These are phyloP conservation scores for Phylloporus rhodoxanthus DNA, from an alignment of 768 basidiomycete genomes.

Conservation along the genomic window DNA sequence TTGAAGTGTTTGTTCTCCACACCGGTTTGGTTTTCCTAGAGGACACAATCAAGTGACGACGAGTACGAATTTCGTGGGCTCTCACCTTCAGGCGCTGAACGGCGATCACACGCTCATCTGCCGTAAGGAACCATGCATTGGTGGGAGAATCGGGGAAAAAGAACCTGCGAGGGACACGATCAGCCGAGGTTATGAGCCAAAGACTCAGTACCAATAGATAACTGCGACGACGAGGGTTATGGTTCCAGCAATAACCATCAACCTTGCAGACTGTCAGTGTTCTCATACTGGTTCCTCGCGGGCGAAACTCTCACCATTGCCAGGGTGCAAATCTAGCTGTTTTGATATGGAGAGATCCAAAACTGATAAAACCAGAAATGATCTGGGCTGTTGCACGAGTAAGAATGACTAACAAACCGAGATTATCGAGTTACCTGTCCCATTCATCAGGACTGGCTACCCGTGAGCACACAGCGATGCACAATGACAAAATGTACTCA, in stretches of 20 bases:
- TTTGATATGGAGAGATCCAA: slow-evolving; percentile 58
- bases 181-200: neutral
- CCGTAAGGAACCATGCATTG: slow-evolving; percentile 68
- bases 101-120: slow-evolving; percentile 56
- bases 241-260: slow-evolving; percentile 65
- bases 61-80: neutral
- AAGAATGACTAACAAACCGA: neutral
- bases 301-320: slow-evolving; percentile 49
- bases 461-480: neutral
- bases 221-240: slow-evolving; percentile 50
- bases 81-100: slow-evolving; percentile 57
- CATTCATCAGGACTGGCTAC: slow-evolving; percentile 63
- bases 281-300: neutral
- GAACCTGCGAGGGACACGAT: slow-evolving; percentile 36
- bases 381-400: slow-evolving; percentile 49
- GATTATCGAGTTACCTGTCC: slow-evolving; percentile 42
- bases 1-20: slow-evolving; percentile 81
- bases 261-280: slow-evolving; percentile 30
- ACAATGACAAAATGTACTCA: slow-evolving; percentile 30
- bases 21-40: slow-evolving; percentile 68
- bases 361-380: slow-evolving; percentile 62
- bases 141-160: slow-evolving; percentile 73
- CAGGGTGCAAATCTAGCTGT: slow-evolving; percentile 56
- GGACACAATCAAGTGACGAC: neutral
- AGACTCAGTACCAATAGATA: slow-evolving; percentile 44